A percentile compares a stretch with the other conserved stretches of the same genome.
phyloP scores from a whole-genome alignment of 495 filamentous ascomycete genomes.

The Penicillium angulare region DNA sequence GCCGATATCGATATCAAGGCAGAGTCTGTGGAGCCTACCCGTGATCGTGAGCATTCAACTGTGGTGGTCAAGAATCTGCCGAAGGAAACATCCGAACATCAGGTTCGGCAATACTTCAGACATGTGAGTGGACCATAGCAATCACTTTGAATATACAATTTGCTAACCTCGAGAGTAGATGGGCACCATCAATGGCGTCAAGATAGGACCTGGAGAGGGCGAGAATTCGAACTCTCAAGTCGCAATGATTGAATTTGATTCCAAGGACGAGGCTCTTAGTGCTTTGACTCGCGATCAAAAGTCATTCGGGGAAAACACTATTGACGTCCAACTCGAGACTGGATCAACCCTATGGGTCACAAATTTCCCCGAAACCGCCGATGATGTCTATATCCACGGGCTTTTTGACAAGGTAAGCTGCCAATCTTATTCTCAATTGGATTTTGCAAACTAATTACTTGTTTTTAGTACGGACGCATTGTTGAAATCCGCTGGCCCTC shows the following conservation, averaged over 20 bases:
- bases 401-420: conserved; percentile 63
- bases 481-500: conserved; percentile 86
- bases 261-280: conserved; percentile 71
- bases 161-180: conserved; percentile 45
- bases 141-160: neutral
- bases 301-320: conserved; percentile 63
- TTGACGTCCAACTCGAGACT: conserved; percentile 70
- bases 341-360: conserved; percentile 82
- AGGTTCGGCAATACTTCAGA: conserved; percentile 83
- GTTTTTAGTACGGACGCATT: conserved; percentile 67
- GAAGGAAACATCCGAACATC: conserved; percentile 60
- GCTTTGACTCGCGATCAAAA: conserved; percentile 82
- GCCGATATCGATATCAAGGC: conserved; percentile 22
- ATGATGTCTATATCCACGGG: conserved; percentile 74
- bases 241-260: conserved; percentile 82
- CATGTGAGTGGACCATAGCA: conserved; percentile 50
- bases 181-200: conserved; percentile 75
- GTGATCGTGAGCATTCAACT: conserved; percentile 87
- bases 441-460: no score
- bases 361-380: conserved; percentile 84
- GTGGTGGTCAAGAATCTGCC: conserved; percentile 79
- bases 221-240: conserved; percentile 57
- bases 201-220: conserved; percentile 57
- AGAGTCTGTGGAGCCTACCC: conserved; percentile 51
- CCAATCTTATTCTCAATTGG: neutral